Base-by-base conservation (phyloP, 1,284 basidiomycete species). In the Ganoderma boninense region DNA sequence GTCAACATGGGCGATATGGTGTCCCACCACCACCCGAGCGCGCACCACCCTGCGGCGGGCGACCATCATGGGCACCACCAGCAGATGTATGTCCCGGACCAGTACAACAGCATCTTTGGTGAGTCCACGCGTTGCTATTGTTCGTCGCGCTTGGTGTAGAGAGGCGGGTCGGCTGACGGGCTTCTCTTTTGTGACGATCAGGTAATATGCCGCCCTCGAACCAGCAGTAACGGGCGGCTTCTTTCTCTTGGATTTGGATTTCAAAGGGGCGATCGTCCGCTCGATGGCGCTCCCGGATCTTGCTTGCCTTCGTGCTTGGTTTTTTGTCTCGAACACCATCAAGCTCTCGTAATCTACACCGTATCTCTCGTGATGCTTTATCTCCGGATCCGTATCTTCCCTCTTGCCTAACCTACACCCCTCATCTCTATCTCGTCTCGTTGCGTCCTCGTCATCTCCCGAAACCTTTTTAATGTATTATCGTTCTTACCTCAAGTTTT, bases 61-160 rank as follows among this genome's bases (percentile, higher is more conserved):
- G 57, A 60, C 35, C 65, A 69, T 49, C 78, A 75, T 54, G 64
- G 71, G 65, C 71, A 76, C 61, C 75, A 77, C 65, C 72, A 75
- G 54, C 14, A 44, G 46, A 75, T 80, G 76, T 80, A 79, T 69
- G 49, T 52, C 23, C 49, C 49, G 49, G 79, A 80, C 64, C 77
- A 80, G 71, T 81, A 80, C 64, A 62, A 80, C 65, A 62, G 77
- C 46, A 77, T 81, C 69, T 82, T 79, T 70, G 79, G 81, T 82
- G 74, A 74, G 81, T 79, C 3, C 0, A 0, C 4, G 1, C 46
- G 1, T 1, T 0, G 2, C 0, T 20, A 23, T 49, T 23, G 10
- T 20, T 59, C 7, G 16, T 42, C 44, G 29, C 44, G 52, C 44
- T 29, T 26, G 42, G 7, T 59, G 62, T 40, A 62, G 23, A 40